Conservation (phyloP, 2,329 filamentous ascomycete species). For the Dothistroma septosporum region DNA sequence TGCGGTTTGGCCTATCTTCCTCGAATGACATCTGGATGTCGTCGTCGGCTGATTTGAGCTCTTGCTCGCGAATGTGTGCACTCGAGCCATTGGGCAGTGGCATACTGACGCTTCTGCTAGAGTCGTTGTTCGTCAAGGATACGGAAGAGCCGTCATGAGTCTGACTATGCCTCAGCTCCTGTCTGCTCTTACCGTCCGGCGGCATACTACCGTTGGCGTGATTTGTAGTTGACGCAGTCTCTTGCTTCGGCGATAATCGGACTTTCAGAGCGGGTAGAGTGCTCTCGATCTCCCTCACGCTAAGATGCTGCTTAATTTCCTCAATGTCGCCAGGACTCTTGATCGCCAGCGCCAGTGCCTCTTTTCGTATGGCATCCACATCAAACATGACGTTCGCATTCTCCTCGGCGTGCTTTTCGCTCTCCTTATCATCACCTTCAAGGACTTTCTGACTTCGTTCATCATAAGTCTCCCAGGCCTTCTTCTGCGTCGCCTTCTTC, state of each 20-base stretch:
- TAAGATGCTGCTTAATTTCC: conserved; percentile 66
- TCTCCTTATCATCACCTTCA: conserved; percentile 41
- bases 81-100: conserved; percentile 12
- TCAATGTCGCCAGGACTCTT: conserved; percentile 65
- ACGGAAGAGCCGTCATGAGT: conserved; percentile 9
- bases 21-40: conserved; percentile 49
- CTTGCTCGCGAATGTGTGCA: conserved; percentile 20
- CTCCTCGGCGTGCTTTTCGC: conserved; percentile 34
- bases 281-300: conserved; percentile 65
- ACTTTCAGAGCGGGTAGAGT: conserved; percentile 89
- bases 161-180: conserved; percentile 7
- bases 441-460: conserved; percentile 51
- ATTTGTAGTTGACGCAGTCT: background rate
- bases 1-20: conserved; percentile 20
- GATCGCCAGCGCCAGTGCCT: conserved; percentile 68
- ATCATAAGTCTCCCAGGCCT: conserved; percentile 93
- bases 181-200: conserved; percentile 7
- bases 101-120: background rate
- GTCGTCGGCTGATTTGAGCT: conserved; percentile 38
- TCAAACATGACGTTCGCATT: conserved; percentile 73
- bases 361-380: conserved; percentile 77
- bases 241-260: conserved; percentile 10
- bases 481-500: conserved; percentile 71
- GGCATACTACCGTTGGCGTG: conserved; percentile 7
- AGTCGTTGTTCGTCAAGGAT: background rate